Evolutionary conservation across 768 basidiomycete species (phyloP).

Genomic region (Wakefieldia striispora): DNA sequence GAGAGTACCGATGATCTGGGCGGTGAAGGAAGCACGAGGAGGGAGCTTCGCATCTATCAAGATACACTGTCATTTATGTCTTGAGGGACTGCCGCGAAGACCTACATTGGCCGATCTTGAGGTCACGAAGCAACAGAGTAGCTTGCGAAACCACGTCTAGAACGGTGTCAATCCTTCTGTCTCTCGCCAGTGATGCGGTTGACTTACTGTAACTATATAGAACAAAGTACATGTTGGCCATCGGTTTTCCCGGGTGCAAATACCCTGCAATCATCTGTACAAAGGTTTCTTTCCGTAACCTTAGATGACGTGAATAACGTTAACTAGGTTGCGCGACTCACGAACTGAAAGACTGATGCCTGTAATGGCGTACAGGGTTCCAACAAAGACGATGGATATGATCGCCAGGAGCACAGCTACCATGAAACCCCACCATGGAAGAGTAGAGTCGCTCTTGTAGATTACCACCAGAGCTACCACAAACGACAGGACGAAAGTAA

Average conservation of each 20-base stretch:
- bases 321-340: constrained; percentile 10
- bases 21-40: constrained; percentile 60
- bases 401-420: constrained; percentile 50
- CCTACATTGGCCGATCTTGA: constrained; percentile 42
- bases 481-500: constrained; percentile 30
- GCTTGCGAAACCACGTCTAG: constrained; percentile 52
- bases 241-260: constrained; percentile 36
- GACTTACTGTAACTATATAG: constrained; percentile 46
- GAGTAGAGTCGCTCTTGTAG: constrained; percentile 50
- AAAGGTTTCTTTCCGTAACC: constrained; percentile 20
- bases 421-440: constrained; percentile 60
- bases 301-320: background rate
- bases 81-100: background rate
- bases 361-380: constrained; percentile 53
- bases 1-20: constrained; percentile 55
- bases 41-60: constrained; percentile 49
- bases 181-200: constrained; percentile 11
- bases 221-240: constrained; percentile 44
- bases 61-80: constrained; percentile 36
- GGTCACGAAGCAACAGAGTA: constrained; percentile 49
- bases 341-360: constrained; percentile 25
- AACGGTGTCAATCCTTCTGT: constrained; percentile 38
- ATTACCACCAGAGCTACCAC: constrained; percentile 52
- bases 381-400: constrained; percentile 50
- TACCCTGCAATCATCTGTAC: constrained; percentile 39